Evolutionary conservation across 2,329 filamentous ascomycete genomes (phyloP).

Genomic region (Kalaharituber pfeilii): DNA sequence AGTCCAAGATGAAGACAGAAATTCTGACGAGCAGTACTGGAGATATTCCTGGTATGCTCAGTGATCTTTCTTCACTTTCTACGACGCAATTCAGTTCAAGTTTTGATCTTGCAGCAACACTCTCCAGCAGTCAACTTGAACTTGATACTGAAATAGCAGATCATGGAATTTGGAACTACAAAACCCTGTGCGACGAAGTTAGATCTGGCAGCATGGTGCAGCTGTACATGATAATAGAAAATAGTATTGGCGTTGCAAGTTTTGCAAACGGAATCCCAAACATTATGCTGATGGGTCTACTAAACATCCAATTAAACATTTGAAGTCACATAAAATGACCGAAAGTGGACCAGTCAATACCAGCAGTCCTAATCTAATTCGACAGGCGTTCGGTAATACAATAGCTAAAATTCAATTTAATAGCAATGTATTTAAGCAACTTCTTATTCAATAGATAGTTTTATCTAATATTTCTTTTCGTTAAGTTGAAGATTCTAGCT

Average conservation of each 20-base stretch:
- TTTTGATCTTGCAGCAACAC: too few species aligned
- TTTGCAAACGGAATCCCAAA: neutral
- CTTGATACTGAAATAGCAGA: too few species aligned
- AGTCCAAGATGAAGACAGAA: too few species aligned
- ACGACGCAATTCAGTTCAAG: too few species aligned
- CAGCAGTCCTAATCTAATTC: neutral
- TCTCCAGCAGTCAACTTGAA: too few species aligned
- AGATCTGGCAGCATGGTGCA: neutral
- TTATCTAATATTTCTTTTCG: conserved; percentile 3
- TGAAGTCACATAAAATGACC: neutral
- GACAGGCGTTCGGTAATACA: neutral
- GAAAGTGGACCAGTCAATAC: neutral
- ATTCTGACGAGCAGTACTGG: too few species aligned
- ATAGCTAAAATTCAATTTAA: conserved; percentile 2
- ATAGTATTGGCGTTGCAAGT: neutral
- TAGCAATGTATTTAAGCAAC: conserved; percentile 4
- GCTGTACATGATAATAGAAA: neutral
- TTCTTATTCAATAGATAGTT: conserved; percentile 3
- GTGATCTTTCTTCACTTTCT: too few species aligned
- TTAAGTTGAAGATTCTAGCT: neutral
- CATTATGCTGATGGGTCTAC: neutral
- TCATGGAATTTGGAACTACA: too few species aligned
- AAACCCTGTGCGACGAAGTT: too few species aligned
- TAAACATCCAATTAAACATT: neutral
- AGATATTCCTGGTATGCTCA: too few species aligned